Base-by-base conservation (phyloP, 1,284 basidiomycete species). In the Leccinum fallax region DNA sequence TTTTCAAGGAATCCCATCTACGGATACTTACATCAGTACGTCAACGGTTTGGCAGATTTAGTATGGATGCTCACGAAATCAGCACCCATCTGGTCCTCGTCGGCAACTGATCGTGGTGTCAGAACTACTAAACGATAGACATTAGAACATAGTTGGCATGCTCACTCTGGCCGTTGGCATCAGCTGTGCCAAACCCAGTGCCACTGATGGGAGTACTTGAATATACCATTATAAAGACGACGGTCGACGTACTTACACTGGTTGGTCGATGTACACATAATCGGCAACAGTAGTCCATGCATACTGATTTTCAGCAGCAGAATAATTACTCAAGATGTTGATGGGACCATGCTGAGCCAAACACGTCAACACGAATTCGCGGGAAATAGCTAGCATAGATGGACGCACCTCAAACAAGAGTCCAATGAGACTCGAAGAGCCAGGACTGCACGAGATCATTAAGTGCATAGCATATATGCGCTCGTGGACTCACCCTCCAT, bases 201-300 rank as follows among this genome's bases (percentile, higher is more conserved):
- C 89, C 89, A 63, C 82, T 85, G 57, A 40, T 34, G 60, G 36
- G 55, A 53, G 51, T 4, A 1, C 3, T 46, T 70, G 4, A 72
- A 58, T 34, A 16, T 61, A n/a, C 24, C 5, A 3, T 30, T 5
- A 40, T 11, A 30, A 56, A 40, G 9, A 38, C 9, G 43, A 43
- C 53, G 4, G 32, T 2, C 6, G 24, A 76, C 81, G 26, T 73
- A 26, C 26, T 26, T 26, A 86, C 85, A 89, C 88, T 57, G 89
- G 90, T 64, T 90, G 87, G 69, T 91, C 90, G 43, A 91, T 76
- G 86, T 86, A 61, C 74, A 91, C 80, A 65, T 84, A 85, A 75
- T 92, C 89, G 1, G 85, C 83, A n/a, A 88, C 69, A 38, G 74
- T 80, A 62, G 83, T 71, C 85, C 88, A 90, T 64, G 83, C 80